A percentile compares a stretch with the other conserved stretches of the same genome.
Conservation (phyloP, 345 rosid species). For the Eucalyptus urophylla region DNA sequence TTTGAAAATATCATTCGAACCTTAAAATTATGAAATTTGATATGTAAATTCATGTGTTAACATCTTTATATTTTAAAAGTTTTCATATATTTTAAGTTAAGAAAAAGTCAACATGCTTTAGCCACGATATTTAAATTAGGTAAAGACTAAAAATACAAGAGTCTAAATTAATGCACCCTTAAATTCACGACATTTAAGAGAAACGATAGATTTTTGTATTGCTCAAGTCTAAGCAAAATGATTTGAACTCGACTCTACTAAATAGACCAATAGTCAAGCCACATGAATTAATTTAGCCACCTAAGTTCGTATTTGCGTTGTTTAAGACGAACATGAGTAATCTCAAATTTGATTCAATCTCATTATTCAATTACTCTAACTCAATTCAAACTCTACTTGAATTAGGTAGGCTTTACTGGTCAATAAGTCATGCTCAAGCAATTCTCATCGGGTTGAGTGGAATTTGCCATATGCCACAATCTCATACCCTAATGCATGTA, state of each 20-base stretch:
- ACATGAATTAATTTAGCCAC: not conserved
- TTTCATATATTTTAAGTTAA: not conserved
- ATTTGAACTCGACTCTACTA: not conserved
- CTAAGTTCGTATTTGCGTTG: no score
- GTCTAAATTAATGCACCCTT: not conserved
- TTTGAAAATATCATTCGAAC: no score
- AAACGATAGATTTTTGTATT: fast-evolving
- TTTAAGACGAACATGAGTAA: not conserved
- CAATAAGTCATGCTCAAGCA: fast-evolving
- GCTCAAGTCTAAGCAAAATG: not conserved
- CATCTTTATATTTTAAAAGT: not conserved
- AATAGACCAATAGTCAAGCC: not conserved
- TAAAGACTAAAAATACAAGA: not conserved
- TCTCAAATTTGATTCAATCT: not conserved
- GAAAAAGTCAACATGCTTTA: not conserved
- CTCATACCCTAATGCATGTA: not conserved
- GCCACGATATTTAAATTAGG: not conserved
- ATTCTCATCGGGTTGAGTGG: fast-evolving
- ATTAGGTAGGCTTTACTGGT: fast-evolving
- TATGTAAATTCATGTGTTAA: fast-evolving
- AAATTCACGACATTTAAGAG: not conserved
- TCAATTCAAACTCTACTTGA: fast-evolving
- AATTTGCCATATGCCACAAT: not conserved
- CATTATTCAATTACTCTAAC: not conserved
- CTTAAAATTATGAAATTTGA: fast-evolving